Conservation (phyloP, 2,329 filamentous ascomycete species). For the Penicillium sp. region DNA sequence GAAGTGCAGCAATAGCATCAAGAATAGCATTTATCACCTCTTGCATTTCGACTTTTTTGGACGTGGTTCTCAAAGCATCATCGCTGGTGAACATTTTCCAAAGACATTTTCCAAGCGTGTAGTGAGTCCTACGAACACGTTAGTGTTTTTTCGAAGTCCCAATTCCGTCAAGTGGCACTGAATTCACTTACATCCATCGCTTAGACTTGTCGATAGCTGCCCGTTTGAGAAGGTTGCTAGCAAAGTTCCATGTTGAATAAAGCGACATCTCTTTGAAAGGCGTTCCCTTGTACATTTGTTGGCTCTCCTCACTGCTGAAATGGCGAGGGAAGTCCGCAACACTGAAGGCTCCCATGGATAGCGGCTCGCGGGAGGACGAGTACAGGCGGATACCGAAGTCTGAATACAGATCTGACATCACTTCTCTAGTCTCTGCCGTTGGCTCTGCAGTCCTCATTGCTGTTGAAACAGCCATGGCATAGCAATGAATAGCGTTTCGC, state of each 20-base stretch:
- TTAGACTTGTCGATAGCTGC: slow-evolving; percentile 59
- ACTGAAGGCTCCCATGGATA: slow-evolving; percentile 65
- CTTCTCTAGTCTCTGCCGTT: slow-evolving; percentile 52
- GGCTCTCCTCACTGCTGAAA: slow-evolving; percentile 53
- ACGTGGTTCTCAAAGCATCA: slow-evolving; percentile 38
- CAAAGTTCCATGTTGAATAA: slow-evolving; percentile 65
- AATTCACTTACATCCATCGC: slow-evolving; percentile 57
- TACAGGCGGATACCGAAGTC: slow-evolving; percentile 70
- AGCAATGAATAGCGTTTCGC: slow-evolving; percentile 78
- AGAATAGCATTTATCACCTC: slow-evolving; percentile 58
- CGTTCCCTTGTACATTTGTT: slow-evolving; percentile 56
- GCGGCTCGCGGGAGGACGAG: slow-evolving; percentile 65
- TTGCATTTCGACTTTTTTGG: slow-evolving; percentile 37
- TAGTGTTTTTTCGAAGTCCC: slow-evolving; percentile 15
- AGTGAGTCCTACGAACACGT: slow-evolving; percentile 53
- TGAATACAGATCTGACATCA: slow-evolving; percentile 63
- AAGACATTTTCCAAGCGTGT: slow-evolving; percentile 67
- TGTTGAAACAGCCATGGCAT: slow-evolving; percentile 65
- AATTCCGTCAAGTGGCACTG: not conserved
- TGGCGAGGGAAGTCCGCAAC: slow-evolving; percentile 62
- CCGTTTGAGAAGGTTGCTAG: slow-evolving; percentile 58
- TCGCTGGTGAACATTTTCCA: slow-evolving; percentile 66
- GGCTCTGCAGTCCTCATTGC: slow-evolving; percentile 58
- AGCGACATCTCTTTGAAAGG: slow-evolving; percentile 58
- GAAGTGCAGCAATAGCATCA: slow-evolving; percentile 60